Evolutionary conservation across 2,329 filamentous ascomycete species (phyloP).

Genomic region (Geoglossum cookeanum): DNA sequence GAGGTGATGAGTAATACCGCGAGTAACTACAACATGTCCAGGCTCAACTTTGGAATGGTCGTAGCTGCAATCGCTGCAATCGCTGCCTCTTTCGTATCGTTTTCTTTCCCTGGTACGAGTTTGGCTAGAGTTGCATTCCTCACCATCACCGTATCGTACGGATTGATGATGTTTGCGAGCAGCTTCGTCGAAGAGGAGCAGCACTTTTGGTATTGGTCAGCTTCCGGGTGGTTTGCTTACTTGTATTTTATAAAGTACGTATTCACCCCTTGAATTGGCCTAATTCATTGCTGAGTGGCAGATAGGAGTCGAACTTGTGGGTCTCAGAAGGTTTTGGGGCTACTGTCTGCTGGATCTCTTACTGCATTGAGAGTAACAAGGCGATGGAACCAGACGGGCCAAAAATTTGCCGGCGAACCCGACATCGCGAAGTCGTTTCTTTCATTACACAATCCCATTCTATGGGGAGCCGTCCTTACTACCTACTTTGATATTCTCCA

Average conservation of each 20-base stretch:
- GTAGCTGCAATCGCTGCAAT: conserved; percentile 25
- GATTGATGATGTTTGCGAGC: conserved; percentile 88
- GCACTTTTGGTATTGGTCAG: conserved; percentile 93
- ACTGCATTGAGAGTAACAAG: conserved; percentile 45
- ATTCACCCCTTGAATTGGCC: background rate
- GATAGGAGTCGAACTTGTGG: background rate
- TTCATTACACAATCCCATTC: conserved; percentile 37
- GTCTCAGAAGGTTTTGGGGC: background rate
- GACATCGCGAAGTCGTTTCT: conserved; percentile 66
- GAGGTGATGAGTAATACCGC: conserved; percentile 70
- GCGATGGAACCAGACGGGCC: conserved; percentile 91
- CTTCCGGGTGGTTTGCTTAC: conserved; percentile 47
- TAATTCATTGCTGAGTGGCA: background rate
- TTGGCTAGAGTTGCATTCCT: conserved; percentile 21
- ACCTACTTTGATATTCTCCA: conserved; percentile 45
- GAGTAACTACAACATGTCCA: conserved; percentile 69
- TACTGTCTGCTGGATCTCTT: conserved; percentile 31
- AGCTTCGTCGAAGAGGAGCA: conserved; percentile 98
- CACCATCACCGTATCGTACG: conserved; percentile 42
- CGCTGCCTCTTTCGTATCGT: conserved; percentile 16
- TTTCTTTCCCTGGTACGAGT: conserved; percentile 16
- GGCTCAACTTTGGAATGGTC: conserved; percentile 31
- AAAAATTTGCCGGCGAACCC: conserved; percentile 81
- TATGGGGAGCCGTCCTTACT: conserved; percentile 55
- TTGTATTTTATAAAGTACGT: conserved; percentile 28